A percentile compares a stretch with the other conserved stretches of the same genome.
These are phyloP conservation scores for Euphorbia schlechtendalii DNA, from an alignment of 441 rosid species.

Conservation along the genomic window DNA sequence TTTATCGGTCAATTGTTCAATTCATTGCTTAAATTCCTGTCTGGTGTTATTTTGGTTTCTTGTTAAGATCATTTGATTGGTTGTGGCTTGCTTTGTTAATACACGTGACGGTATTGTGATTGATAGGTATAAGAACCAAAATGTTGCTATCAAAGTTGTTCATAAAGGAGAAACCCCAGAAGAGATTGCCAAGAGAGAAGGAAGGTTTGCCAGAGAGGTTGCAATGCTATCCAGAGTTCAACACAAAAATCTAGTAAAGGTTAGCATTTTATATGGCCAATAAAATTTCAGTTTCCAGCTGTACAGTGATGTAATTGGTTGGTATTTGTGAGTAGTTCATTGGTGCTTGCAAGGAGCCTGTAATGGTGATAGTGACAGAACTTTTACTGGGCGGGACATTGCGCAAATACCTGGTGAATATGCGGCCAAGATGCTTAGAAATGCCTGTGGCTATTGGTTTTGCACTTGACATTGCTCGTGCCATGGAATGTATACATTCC, in stretches of 20 bases:
- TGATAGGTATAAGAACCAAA: constrained; percentile 71
- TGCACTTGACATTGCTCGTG: constrained; percentile 94
- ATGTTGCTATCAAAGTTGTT: constrained; percentile 76
- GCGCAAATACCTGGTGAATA: constrained; percentile 63
- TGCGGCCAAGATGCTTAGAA: constrained; percentile 68
- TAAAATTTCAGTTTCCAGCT: not conserved
- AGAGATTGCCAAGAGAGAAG: constrained; percentile 73
- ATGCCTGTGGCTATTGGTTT: constrained; percentile 59
- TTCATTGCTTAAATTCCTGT: not conserved
- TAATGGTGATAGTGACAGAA: constrained; percentile 96
- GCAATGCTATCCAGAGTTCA: constrained; percentile 87
- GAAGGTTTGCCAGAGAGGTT: constrained; percentile 78
- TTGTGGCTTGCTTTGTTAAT: no score
- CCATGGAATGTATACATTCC: constrained; percentile 91
- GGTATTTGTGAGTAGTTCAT: constrained; percentile 50
- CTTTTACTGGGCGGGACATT: constrained; percentile 84
- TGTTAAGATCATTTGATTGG: no score
- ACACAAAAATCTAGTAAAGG: constrained; percentile 93
- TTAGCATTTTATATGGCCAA: constrained; percentile 17
- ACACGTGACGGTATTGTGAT: not conserved
- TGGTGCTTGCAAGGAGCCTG: constrained; percentile 92
- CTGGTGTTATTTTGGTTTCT: not conserved
- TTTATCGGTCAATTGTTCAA: no score
- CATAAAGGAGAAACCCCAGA: constrained; percentile 76
- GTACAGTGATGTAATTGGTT: not conserved